phyloP scores from a whole-genome alignment of 1,284 basidiomycete species.

The Neolentinus lepideus region DNA sequence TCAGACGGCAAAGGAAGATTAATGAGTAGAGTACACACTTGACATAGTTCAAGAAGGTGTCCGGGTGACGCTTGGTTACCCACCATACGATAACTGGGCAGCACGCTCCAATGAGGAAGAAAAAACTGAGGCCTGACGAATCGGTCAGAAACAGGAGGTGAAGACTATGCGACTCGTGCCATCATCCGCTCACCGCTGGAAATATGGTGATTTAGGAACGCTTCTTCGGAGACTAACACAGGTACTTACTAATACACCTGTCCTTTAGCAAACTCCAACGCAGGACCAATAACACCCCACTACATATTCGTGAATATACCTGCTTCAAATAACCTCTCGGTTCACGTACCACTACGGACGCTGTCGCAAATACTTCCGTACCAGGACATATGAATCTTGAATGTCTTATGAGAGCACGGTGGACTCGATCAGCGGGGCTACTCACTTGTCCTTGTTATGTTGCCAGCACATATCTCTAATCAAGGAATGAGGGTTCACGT shows the following conservation, averaged over 20 bases:
- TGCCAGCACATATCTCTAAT: constrained; percentile 36
- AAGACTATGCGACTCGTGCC: neutral
- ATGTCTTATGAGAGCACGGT: neutral
- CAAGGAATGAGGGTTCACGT: neutral
- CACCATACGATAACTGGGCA: constrained; percentile 33
- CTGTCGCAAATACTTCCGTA: constrained; percentile 27
- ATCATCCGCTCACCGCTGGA: neutral
- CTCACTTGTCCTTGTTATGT: constrained; percentile 34
- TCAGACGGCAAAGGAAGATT: neutral
- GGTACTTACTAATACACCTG: constrained; percentile 29
- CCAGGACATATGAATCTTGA: constrained; percentile 35
- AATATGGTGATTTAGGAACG: neutral
- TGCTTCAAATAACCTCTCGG: neutral
- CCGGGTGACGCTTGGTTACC: constrained; percentile 25
- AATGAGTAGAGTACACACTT: constrained; percentile 23
- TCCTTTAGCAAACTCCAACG: constrained; percentile 31
- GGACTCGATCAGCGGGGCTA: neutral
- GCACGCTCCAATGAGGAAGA: constrained; percentile 41
- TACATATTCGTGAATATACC: constrained; percentile 6
- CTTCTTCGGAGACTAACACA: constrained; percentile 5
- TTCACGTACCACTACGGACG: constrained; percentile 20
- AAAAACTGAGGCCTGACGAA: constrained; percentile 26
- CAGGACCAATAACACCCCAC: constrained; percentile 36
- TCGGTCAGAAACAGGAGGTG: constrained; percentile 7
- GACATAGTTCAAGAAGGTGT: constrained; percentile 33